Evolutionary conservation across 257 asterid genomes (phyloP).

Genomic region (Striga asiatica): DNA sequence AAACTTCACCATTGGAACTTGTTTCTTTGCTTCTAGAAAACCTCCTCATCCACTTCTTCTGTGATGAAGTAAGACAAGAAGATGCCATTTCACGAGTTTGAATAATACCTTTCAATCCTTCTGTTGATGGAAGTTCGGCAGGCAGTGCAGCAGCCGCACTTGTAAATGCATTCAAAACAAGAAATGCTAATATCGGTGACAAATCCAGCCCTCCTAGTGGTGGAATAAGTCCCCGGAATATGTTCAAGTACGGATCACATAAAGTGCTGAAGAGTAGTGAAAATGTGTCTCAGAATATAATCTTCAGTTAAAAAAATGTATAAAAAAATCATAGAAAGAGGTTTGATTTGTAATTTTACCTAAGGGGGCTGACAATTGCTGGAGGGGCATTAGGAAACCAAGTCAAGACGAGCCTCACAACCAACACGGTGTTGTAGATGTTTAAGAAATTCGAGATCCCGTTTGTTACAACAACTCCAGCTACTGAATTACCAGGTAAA

Average conservation of each 20-base stretch:
- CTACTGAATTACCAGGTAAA: slow-evolving; percentile 78
- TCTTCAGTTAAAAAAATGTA: no score
- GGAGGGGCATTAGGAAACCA: slow-evolving; percentile 96
- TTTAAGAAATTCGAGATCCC: slow-evolving; percentile 68
- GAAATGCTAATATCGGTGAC: slow-evolving; percentile 79
- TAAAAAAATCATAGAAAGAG: no score
- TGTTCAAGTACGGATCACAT: slow-evolving; percentile 93
- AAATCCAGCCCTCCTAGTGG: slow-evolving; percentile 97
- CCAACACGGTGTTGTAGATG: slow-evolving; percentile 69
- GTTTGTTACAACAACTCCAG: slow-evolving; percentile 66
- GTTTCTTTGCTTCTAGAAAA: slow-evolving; percentile 31
- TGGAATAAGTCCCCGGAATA: slow-evolving; percentile 89
- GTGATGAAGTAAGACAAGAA: slow-evolving; percentile 36
- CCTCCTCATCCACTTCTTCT: slow-evolving; percentile 64
- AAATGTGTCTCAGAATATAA: slow-evolving; percentile 16
- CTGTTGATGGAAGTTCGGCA: slow-evolving; percentile 73
- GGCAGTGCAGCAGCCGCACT: slow-evolving; percentile 86
- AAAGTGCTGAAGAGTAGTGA: slow-evolving; percentile 54
- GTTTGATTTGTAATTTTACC: no score
- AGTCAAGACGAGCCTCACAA: slow-evolving; percentile 74
- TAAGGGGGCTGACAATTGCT: slow-evolving; percentile 69
- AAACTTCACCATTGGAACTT: slow-evolving; percentile 17
- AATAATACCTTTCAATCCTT: slow-evolving; percentile 18
- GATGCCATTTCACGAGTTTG: slow-evolving; percentile 17
- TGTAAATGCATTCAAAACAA: slow-evolving; percentile 63